These are phyloP conservation scores for Saturnispora silvae DNA, from an alignment of 805 yeast genomes.

Conservation along the genomic window DNA sequence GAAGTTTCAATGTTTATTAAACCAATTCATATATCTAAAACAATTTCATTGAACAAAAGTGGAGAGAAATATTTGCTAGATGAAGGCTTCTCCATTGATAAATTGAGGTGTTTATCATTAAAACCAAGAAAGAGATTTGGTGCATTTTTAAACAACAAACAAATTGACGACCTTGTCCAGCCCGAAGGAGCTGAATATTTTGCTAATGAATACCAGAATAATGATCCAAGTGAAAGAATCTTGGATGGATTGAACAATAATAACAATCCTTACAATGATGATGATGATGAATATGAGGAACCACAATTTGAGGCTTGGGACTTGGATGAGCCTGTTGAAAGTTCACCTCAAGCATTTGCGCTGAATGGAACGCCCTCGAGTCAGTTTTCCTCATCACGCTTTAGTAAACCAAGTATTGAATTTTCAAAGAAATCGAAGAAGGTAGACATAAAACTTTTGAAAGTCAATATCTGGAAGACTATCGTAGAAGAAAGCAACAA, in stretches of 20 bases:
- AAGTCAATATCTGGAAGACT: constrained; percentile 37
- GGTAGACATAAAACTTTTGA: constrained; percentile 37
- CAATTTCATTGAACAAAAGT: constrained; percentile 14
- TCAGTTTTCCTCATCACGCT: too few species aligned
- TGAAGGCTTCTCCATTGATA: constrained; percentile 36
- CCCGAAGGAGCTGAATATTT: constrained; percentile 19
- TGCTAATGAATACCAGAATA: constrained; percentile 34
- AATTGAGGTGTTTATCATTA: constrained; percentile 35
- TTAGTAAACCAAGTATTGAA: too few species aligned
- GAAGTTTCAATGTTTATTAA: constrained; percentile 21
- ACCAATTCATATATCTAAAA: constrained; percentile 16
- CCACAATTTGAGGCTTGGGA: constrained; percentile 9
- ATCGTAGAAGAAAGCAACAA: constrained; percentile 21
- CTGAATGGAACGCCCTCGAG: too few species aligned
- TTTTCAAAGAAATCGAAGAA: constrained; percentile 39
- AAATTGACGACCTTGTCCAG: neutral
- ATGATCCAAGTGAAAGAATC: constrained; percentile 13
- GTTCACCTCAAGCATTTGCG: too few species aligned
- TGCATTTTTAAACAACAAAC: neutral
- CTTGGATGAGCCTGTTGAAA: neutral
- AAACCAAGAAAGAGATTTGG: constrained; percentile 28
- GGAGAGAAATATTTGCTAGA: constrained; percentile 29
- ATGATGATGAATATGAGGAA: constrained; percentile 9
- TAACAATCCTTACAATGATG: constrained; percentile 14
- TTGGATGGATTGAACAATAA: constrained; percentile 28